Evolutionary conservation across 73 alveolate species (phyloP).

Genomic region (Blepharisma japonicum): DNA sequence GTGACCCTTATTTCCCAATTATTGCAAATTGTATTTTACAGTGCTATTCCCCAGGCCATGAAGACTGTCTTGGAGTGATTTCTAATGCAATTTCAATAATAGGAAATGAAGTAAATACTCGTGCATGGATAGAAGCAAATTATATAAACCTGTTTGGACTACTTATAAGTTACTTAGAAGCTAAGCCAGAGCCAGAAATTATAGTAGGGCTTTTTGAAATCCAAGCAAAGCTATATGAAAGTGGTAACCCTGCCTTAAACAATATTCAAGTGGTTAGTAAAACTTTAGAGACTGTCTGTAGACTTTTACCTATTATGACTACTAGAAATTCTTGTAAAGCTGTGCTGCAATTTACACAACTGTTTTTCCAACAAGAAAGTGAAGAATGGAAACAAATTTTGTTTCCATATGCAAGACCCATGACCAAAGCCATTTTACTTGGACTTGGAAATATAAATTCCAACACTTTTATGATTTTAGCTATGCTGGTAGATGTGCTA

Average conservation of each 20-base stretch:
- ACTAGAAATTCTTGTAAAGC: neutral
- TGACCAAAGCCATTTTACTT: neutral
- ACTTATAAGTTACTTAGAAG: neutral
- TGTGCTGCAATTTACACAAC: neutral
- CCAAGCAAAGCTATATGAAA: conserved; percentile 1
- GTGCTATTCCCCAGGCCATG: neutral
- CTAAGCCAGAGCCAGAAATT: neutral
- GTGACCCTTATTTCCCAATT: neutral
- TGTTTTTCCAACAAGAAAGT: neutral
- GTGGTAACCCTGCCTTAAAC: neutral
- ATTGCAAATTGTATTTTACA: neutral
- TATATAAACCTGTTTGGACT: neutral
- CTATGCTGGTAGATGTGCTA: neutral
- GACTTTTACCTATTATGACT: neutral
- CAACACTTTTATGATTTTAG: neutral
- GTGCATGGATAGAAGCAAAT: neutral
- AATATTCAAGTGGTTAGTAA: neutral
- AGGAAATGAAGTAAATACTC: neutral
- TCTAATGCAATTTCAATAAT: neutral
- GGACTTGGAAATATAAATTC: neutral
- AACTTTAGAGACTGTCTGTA: neutral
- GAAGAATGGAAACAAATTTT: neutral
- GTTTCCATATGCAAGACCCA: neutral
- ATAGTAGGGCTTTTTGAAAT: conserved; percentile 1
- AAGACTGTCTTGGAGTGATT: conserved; percentile 8